Evolutionary conservation across 257 asterid genomes (phyloP).

Genomic region (Lycium ferocissimum): DNA sequence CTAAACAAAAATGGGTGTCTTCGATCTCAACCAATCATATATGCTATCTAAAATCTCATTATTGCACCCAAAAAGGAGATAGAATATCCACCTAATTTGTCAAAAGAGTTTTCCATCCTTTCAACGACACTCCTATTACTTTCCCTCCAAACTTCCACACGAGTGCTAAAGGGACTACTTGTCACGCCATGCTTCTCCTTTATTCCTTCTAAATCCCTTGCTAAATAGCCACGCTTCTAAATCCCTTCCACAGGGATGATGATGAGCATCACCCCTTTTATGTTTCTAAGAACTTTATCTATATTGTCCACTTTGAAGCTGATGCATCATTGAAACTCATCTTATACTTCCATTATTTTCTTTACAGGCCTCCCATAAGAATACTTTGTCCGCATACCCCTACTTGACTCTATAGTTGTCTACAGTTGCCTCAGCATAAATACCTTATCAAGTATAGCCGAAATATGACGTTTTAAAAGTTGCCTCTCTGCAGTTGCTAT

Average conservation of each 20-base stretch:
- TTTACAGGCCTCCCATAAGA: not conserved
- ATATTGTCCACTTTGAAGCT: not conserved
- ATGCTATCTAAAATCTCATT: constrained; percentile 4
- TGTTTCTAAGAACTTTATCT: constrained; percentile 4
- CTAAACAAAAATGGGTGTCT: not conserved
- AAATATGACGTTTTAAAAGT: constrained; percentile 79
- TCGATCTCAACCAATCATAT: not conserved
- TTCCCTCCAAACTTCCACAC: not conserved
- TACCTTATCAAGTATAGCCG: constrained; percentile 93
- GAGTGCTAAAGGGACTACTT: not conserved
- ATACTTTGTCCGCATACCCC: not conserved
- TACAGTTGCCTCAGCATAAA: constrained; percentile 25
- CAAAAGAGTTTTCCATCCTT: not conserved
- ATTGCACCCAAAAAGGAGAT: constrained; percentile 16
- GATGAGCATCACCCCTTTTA: not conserved
- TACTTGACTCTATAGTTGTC: constrained; percentile 4
- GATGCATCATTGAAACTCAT: constrained; percentile 26
- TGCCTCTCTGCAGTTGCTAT: constrained; percentile 86
- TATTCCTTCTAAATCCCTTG: constrained; percentile 18
- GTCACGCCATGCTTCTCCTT: not conserved
- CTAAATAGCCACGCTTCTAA: not conserved
- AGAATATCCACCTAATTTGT: not conserved
- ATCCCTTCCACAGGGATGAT: no score
- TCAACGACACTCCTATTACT: not conserved
- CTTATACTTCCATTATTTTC: not conserved